Base-by-base conservation (phyloP, 2,329 filamentous ascomycete genomes). In the Colletotrichum cereale region DNA sequence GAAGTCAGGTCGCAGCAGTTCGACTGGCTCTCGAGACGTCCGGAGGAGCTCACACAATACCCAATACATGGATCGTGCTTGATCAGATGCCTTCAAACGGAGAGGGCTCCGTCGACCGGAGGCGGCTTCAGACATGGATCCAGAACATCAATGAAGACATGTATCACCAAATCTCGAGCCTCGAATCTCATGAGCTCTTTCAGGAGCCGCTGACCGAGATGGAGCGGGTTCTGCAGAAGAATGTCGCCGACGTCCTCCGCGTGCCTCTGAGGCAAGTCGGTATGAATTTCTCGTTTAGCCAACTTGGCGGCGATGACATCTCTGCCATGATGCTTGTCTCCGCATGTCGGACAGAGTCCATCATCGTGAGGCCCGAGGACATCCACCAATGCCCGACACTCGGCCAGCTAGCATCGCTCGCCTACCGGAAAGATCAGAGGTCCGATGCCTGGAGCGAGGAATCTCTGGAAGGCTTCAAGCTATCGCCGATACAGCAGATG, bases 401-500 rank as follows among this genome's bases (percentile, higher is more conserved):
- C 5, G 77, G 80, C 1, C 82, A 84, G 60, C 77, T 85, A 7
- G 82, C 83, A 12, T 73, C 75, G 4, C 73, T 82, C 53, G 83
- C 82, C 1, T 79, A 75, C 5, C 77, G 80, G 16, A 78, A 78
- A 16, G 79, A 77, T 6, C 75, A 76, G 12, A 70, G 79, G 55
- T 75, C 75, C 4, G 76, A 77, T 18, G 75, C 77, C 24, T 79
- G 80, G 74, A 79, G 77, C 40, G 82, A 81, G 31, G 75, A 81
- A 47, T 75, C 75, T 1, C 66, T 75, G 11, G 81, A 82, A 26
- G 79, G 71, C 40, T 88, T 87, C 73, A 83, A 84, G 12, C 80
- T 88, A 12, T 85, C 86, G 1, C 83, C 86, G 3, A 88, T 88
- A 83, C 87, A 89, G 77, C 84, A 85, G 66, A 79, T 89, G 5